Conservation (phyloP, 2,329 filamentous ascomycete genomes). For the Cercospora sojina region DNA sequence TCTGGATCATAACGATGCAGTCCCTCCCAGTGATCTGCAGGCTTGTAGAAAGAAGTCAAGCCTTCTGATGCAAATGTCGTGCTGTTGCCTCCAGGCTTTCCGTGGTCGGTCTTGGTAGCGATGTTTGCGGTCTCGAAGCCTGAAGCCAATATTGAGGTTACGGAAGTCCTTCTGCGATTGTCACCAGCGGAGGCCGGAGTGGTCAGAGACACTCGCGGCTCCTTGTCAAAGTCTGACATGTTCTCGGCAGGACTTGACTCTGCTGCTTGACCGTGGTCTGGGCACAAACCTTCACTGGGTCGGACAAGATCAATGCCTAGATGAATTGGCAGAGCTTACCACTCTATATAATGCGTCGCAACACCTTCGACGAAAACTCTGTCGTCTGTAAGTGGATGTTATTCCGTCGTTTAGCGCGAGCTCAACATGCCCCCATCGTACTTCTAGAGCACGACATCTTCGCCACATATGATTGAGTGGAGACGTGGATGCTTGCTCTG, state of each 20-base stretch:
- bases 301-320: background rate
- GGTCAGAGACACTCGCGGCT: background rate
- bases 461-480: slow-evolving; percentile 10
- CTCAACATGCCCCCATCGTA: background rate
- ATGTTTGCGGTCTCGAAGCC: background rate
- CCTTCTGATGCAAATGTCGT: background rate
- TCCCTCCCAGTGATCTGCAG: background rate
- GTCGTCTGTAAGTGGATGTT: background rate
- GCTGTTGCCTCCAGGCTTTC: background rate
- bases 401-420: background rate
- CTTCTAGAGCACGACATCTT: slow-evolving; percentile 11
- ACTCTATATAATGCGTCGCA: background rate
- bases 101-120: background rate
- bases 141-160: background rate
- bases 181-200: background rate
- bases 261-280: background rate
- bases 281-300: slow-evolving; percentile 17
- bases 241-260: background rate
- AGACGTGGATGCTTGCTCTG: background rate
- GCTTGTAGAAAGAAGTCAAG: background rate
- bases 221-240: background rate
- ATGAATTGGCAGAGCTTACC: slow-evolving; percentile 6
- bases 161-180: background rate
- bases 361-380: background rate
- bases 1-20: background rate